These are phyloP conservation scores for Perkinsus marinus DNA, from an alignment of 169 alveolate species.

Conservation along the genomic window DNA sequence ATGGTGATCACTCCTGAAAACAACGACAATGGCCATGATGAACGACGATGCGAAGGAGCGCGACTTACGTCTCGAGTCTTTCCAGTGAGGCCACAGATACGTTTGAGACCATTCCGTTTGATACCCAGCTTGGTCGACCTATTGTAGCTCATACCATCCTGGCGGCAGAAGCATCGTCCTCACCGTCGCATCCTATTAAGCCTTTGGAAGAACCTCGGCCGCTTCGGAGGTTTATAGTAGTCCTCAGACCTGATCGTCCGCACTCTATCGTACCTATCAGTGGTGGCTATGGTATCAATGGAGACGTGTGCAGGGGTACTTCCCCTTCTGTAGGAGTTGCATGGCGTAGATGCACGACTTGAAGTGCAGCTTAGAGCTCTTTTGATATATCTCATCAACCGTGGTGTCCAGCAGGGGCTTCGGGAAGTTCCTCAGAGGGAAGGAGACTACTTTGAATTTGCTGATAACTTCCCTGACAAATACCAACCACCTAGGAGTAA, in stretches of 20 bases:
- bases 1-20: no score
- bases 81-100: neutral
- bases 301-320: neutral
- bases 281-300: neutral
- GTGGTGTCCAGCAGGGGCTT: neutral
- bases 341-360: neutral
- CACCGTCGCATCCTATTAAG: neutral
- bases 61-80: neutral
- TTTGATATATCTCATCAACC: neutral
- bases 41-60: neutral
- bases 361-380: neutral
- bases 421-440: neutral
- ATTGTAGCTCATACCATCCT: neutral
- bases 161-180: neutral
- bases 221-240: neutral
- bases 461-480: neutral
- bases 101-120: neutral
- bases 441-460: neutral
- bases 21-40: no score
- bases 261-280: neutral
- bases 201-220: neutral
- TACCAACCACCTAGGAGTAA: neutral
- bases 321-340: neutral
- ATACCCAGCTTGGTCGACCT: neutral
- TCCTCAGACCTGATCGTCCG: neutral